Base-by-base conservation (phyloP, 2,329 filamentous ascomycete species). In the Ophidiomyces ophidiicola region DNA sequence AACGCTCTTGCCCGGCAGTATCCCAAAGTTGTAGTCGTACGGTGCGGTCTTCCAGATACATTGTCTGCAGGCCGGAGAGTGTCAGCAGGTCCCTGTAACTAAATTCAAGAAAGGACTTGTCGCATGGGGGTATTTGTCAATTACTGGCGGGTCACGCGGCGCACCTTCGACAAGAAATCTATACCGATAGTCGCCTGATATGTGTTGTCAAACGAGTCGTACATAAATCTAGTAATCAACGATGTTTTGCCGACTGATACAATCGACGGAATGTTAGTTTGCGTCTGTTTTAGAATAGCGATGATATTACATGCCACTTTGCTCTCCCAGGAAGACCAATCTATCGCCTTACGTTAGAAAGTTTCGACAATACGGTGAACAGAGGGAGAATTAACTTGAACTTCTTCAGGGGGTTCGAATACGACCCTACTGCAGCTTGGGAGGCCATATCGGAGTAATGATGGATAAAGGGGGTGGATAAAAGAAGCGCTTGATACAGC, bases 151-250 rank as follows among this genome's bases (percentile, higher is more conserved):
- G 2, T 21, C 19, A 5, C 12, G 30, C 12, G 10, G 45, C 63
- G 60, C 70, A 83, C 85, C 80, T 98, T 98, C 57, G 87, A 94
- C 51, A 98, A 76, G 60, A 98, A 98, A 67, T 98, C 90, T 68
- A 98, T 98, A 57, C 90, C 90, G 58, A 98, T 96, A 26, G 90
- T 98, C 42, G 90, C 90, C 67, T 98, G 90, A 69, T 98, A 98
- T 72, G 88, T 96, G 68, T 93, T 94, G 71, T 98, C 90, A 71
- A 98, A 98, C 33, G 90, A 96, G 66, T 98, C 90, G 72, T 98
- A 98, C 90, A 98, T 98, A 72, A 98, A 98, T 49, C 90, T 80
- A 50, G 90, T 98, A 62, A 98, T 98, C 54, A 98, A 69, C 46
- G 90, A 98, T 21, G 90, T 98, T 70, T 98, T 98, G 60, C 90